Evolutionary conservation across 352 stramenopile genomes (phyloP), one percentile per base, ranked within the genome.

Genomic region (Pythium rishiriense): DNA sequence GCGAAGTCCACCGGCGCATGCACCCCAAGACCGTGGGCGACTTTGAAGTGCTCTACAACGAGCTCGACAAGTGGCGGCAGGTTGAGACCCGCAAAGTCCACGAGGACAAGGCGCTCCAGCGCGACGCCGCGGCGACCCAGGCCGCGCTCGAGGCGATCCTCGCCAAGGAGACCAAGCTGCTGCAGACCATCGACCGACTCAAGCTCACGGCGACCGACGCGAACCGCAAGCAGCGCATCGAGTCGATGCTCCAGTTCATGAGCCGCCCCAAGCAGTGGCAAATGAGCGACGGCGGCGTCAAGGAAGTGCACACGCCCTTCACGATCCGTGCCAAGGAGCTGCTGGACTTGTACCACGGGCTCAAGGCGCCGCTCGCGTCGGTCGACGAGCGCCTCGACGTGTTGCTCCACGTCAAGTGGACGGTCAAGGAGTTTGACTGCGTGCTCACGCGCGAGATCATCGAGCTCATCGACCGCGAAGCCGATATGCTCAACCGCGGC

Each of bases 11-110:
- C 31, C 84, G 93, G 1, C 81, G 94, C 5, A 96, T 96, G 85
- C 82, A 98, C 50, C 94, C 94, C 3, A 89, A 83, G 54, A 83
- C 79, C 0, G 74, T 82, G 0, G 74, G 66, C 24, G 88, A 97
- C 62, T 97, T 97, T 75, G 88, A 97, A 66, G 74, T 97, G 31
- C 68, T 98, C 0, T 98, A 97, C 77, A 98, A 97, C 68, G 94
- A 98, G 50, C 78, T 98, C 26, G 91, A 97, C 50, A 91, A 90
- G 47, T 98, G 94, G 93, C 75, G 93, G 17, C 76, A 94, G 61
- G 70, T 88, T 9, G 93, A 98, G 66, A 93, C 80, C 3, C 90
- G 87, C 11, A 87, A 90, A 55, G 62, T 91, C 6, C 64, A 86
- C 5, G 76, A 87, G 10, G 71, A 88, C 26, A 9, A 47, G 22